phyloP scores from a whole-genome alignment of 2,329 filamentous ascomycete genomes.

The Colletotrichum plurivorum region DNA sequence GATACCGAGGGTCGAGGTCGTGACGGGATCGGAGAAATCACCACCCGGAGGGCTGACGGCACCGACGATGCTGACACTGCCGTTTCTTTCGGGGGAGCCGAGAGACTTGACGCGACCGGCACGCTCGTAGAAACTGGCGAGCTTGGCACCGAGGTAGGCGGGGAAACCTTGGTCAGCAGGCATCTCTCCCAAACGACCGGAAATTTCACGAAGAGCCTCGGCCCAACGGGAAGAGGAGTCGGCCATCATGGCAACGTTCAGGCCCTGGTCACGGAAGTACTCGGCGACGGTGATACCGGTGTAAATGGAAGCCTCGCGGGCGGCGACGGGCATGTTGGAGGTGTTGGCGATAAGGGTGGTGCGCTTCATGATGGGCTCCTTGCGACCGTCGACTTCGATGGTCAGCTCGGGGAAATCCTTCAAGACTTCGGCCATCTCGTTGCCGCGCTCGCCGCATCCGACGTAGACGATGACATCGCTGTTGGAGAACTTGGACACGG shows the following conservation, averaged over 20 bases:
- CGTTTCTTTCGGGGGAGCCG: constrained; percentile 88
- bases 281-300: constrained; percentile 95
- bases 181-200: constrained; percentile 99
- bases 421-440: constrained; percentile 99
- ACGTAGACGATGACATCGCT: constrained; percentile 99
- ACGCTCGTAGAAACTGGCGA: constrained; percentile 99
- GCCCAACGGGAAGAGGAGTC: constrained; percentile 99
- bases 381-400: constrained; percentile 92
- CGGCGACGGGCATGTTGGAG: constrained; percentile 99
- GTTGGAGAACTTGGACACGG: constrained; percentile 99
- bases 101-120: constrained; percentile 89
- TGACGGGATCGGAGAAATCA: constrained; percentile 99
- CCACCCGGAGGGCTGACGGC: constrained; percentile 97
- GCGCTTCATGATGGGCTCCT: constrained; percentile 99
- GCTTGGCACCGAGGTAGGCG: constrained; percentile 94
- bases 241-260: constrained; percentile 99
- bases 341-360: constrained; percentile 99
- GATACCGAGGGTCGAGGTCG: constrained; percentile 92
- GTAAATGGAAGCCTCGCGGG: constrained; percentile 98
- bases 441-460: constrained; percentile 91
- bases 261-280: constrained; percentile 97
- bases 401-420: constrained; percentile 99
- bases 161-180: constrained; percentile 99
- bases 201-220: constrained; percentile 98
- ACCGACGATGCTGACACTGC: constrained; percentile 97